A percentile compares a stretch with the other conserved stretches of the same genome.
Evolutionary conservation across 768 basidiomycete species (phyloP).

Genomic region (Suillus variegatus): DNA sequence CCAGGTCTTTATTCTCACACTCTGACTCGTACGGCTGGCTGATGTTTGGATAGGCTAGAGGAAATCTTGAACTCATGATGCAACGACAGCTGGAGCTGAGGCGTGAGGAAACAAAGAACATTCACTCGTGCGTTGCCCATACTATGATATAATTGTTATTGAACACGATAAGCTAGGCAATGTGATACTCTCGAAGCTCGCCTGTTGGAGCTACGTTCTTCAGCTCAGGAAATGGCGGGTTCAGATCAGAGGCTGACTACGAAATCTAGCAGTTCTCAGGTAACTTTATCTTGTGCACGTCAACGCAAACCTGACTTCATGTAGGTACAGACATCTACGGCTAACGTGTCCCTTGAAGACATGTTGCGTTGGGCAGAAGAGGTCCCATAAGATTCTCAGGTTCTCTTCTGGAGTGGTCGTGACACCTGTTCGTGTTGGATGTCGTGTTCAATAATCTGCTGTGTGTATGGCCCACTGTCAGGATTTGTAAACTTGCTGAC

Average conservation of each 20-base stretch:
- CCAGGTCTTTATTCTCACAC: constrained; percentile 52
- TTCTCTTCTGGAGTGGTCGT: background rate
- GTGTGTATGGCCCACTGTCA: background rate
- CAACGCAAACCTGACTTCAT: background rate
- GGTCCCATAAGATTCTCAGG: constrained; percentile 20
- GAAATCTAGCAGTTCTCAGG: background rate
- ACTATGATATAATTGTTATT: background rate
- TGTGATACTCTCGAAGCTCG: constrained; percentile 70
- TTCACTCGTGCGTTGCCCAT: constrained; percentile 60
- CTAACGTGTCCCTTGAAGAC: constrained; percentile 34
- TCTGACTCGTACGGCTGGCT: background rate
- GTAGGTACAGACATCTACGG: background rate
- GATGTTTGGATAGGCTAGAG: constrained; percentile 58
- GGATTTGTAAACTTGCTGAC: background rate
- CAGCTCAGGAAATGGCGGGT: constrained; percentile 17
- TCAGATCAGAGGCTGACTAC: background rate
- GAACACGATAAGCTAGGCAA: constrained; percentile 45
- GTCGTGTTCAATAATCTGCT: background rate
- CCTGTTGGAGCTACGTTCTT: constrained; percentile 52
- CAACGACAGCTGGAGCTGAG: constrained; percentile 73
- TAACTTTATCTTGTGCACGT: background rate
- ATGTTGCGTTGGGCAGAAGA: constrained; percentile 63
- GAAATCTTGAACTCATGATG: constrained; percentile 83
- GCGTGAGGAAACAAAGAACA: constrained; percentile 63
- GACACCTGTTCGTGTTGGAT: background rate